Conservation (phyloP, 371 early-diverging fungal species). For the Coemansia sp. region DNA sequence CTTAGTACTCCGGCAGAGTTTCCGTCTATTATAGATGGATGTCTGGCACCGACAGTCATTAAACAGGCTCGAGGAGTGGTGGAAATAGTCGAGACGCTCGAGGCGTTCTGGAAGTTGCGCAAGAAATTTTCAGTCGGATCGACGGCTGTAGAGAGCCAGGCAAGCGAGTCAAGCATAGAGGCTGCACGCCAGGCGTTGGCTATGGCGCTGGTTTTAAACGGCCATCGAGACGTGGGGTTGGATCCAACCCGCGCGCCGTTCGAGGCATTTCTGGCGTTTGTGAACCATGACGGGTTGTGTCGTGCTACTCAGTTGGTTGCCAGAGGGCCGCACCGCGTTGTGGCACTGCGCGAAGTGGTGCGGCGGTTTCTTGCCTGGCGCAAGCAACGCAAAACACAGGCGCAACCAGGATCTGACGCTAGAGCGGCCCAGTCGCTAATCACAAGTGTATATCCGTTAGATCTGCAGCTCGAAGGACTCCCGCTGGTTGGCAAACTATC, state of each 20-base stretch:
- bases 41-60: constrained; percentile 4
- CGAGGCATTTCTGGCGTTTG: constrained; percentile 8
- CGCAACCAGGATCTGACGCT: background rate
- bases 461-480: constrained; percentile 18
- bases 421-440: background rate
- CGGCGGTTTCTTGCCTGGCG: constrained; percentile 12
- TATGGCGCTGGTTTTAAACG: constrained; percentile 22
- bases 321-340: constrained; percentile 4
- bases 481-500: constrained; percentile 31
- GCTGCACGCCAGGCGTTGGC: background rate
- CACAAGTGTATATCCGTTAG: constrained; percentile 8
- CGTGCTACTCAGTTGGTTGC: background rate
- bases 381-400: background rate
- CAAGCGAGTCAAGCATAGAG: too few species aligned
- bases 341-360: constrained; percentile 22
- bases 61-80: constrained; percentile 15
- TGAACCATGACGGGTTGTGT: constrained; percentile 17
- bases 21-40: background rate
- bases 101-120: constrained; percentile 30
- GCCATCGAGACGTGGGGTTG: background rate
- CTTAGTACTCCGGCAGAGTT: background rate
- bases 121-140: constrained; percentile 24
- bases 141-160: background rate
- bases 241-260: background rate
- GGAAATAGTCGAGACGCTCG: constrained; percentile 27